A percentile compares a stretch with the other conserved stretches of the same genome.
phyloP scores from a whole-genome alignment of 192 early-diverging fungal species.

The Backusella macrospora region DNA sequence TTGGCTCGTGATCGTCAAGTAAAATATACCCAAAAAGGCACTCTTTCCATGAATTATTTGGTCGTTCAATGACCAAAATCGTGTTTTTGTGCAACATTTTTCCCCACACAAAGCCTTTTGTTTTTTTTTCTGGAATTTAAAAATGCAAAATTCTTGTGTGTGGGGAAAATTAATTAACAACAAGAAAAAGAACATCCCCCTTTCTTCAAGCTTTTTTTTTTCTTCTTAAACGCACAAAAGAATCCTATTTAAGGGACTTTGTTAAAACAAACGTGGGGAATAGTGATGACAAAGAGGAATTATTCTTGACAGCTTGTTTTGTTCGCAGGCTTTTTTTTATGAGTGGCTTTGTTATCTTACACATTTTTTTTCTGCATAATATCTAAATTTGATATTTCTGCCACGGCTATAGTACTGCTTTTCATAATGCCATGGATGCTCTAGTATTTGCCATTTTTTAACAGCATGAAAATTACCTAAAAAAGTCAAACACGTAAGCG shows the following conservation, averaged over 20 bases:
- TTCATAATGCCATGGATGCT: neutral
- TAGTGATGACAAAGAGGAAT: slow-evolving; percentile 8
- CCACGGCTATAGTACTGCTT: neutral
- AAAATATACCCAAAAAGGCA: neutral
- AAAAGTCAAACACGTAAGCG: neutral
- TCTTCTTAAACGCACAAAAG: neutral
- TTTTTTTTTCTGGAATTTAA: slow-evolving; percentile 2
- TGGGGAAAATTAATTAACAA: neutral
- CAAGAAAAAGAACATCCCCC: neutral
- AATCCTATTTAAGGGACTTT: neutral
- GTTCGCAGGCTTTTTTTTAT: neutral
- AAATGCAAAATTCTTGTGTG: neutral
- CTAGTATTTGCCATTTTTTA: neutral
- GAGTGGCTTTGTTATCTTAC: neutral
- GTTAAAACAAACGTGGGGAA: slow-evolving; percentile 9
- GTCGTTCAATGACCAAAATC: neutral
- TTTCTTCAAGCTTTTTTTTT: neutral
- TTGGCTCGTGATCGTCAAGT: neutral
- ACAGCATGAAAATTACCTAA: neutral
- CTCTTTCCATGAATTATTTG: neutral
- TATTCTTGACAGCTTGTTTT: neutral
- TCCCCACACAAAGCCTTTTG: neutral
- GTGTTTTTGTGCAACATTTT: neutral
- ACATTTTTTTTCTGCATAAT: neutral
- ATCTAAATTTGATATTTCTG: neutral